Evolutionary conservation across 305 asterid species (phyloP).

Genomic region (Caryopteris hybrid): DNA sequence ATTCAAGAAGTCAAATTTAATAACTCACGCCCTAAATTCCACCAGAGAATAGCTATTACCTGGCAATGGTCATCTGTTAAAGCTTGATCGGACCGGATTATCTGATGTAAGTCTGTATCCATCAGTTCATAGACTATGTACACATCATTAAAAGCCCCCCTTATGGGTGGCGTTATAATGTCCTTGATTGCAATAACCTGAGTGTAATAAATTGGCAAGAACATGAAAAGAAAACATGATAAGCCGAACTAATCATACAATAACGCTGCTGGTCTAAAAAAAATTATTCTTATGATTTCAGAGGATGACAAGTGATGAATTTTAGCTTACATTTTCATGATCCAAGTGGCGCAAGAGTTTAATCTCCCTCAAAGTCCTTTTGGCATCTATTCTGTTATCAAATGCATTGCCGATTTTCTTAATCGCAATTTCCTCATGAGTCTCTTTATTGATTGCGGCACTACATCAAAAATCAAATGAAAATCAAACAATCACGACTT

Average conservation of each 20-base stretch:
- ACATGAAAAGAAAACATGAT: not conserved
- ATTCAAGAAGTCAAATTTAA: not conserved
- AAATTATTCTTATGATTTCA: not conserved
- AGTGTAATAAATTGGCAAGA: slow-evolving; percentile 7
- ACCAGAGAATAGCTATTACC: slow-evolving; percentile 31
- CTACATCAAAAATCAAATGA: slow-evolving; percentile 27
- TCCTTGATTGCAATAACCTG: slow-evolving; percentile 84
- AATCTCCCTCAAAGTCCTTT: slow-evolving; percentile 84
- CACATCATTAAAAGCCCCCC: slow-evolving; percentile 70
- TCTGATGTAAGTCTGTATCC: slow-evolving; percentile 91
- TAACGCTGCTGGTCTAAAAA: not conserved
- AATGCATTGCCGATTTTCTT: slow-evolving; percentile 87
- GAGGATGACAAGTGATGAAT: not conserved
- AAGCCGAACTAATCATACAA: not conserved
- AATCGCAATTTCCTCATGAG: slow-evolving; percentile 75
- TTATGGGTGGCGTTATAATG: slow-evolving; percentile 67
- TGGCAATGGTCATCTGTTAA: slow-evolving; percentile 81
- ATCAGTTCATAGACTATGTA: slow-evolving; percentile 74
- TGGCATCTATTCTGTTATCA: slow-evolving; percentile 74
- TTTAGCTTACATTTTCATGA: slow-evolving; percentile 65
- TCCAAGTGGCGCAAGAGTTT: slow-evolving; percentile 82
- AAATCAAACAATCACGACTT: not conserved
- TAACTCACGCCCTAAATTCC: not conserved
- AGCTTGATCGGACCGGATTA: slow-evolving; percentile 72
- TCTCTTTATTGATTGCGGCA: slow-evolving; percentile 68